Base-by-base conservation (phyloP, 1,284 basidiomycete genomes). In the Vanrija pseudolonga region DNA sequence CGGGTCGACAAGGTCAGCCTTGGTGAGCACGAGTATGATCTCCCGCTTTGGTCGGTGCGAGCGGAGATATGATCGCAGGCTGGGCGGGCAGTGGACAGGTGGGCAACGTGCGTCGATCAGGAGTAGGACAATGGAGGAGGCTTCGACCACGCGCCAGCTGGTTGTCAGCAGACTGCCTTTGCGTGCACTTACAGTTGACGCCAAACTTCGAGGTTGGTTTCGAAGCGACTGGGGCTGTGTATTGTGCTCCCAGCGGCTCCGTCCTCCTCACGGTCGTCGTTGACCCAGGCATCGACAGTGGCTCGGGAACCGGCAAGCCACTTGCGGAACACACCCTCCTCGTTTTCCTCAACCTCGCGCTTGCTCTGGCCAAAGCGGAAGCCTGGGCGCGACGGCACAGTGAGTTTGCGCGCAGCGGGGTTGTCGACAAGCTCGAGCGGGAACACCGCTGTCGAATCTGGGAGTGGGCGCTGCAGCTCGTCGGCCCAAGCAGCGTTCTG, bases 181-280 rank as follows among this genome's bases (percentile, higher is more conserved):
- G 6, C 6, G 5, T 8, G 2, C n/a, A 47, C 54, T 50, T 26
- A 57, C 84, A 95, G 76, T 76, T 95, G 91, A 59, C 91, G 78
- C 90, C 90, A 95, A 6, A 95, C 91, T 71, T 94, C 88, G 26
- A 94, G 68, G 72, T 95, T 95, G 36, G 89, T 83, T 74, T 95
- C 92, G 71, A 85, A 95, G 68, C 87, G 86, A 0, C 87, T 86
- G 5, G 72, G 69, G 41, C 72, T 68, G 26, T 67, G 62, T 7
- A 32, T 32, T 32, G 12, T 12, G 32, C 32, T 32, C 9, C 32
- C 1, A 65, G 64, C 53, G 18, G 52, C 55, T 40, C 46, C 51
- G 36, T 55, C 46, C 7, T 40, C 55, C 23, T 43, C 62, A 28
- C 61, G 59, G 32, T 60, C 57, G 23, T 53, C 56, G 46, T 73